Percentiles rank a stretch among this genome's conserved stretches.
Conservation (phyloP, 768 basidiomycete species). For the Auriscalpium vulgare region DNA sequence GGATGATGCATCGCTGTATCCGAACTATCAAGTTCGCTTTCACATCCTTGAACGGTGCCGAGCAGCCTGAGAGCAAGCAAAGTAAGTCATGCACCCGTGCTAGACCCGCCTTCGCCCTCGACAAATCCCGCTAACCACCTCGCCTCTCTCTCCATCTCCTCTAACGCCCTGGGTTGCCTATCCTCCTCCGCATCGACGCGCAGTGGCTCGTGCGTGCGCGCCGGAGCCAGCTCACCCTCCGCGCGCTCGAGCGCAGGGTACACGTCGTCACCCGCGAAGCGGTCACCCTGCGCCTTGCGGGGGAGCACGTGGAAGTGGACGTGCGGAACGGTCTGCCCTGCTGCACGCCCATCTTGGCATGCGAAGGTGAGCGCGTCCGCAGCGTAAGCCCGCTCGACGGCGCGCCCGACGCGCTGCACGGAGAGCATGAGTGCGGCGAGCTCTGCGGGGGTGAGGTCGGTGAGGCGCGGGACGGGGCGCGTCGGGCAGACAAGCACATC, state of each 20-base stretch:
- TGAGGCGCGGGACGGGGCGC: slow-evolving; percentile 40
- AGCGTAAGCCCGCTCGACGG: slow-evolving; percentile 75
- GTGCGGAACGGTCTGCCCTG: slow-evolving; percentile 83
- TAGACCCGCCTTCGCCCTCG: slow-evolving; percentile 3
- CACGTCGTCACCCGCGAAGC: slow-evolving; percentile 60
- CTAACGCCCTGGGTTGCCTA: slow-evolving; percentile 33
- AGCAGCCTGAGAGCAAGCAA: no score
- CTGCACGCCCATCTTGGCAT: slow-evolving; percentile 87
- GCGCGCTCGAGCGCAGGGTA: slow-evolving; percentile 71
- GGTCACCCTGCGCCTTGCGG: slow-evolving; percentile 61
- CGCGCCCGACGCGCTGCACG: slow-evolving; percentile 69
- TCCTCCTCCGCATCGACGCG: slow-evolving; percentile 38
- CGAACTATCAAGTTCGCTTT: no score
- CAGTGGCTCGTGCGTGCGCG: slow-evolving; percentile 21
- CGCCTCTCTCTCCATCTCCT: slow-evolving; percentile 53
- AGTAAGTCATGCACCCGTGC: no score
- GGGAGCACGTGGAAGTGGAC: slow-evolving; percentile 96
- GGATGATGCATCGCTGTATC: no score
- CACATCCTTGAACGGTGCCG: no score
- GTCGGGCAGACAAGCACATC: slow-evolving; percentile 50
- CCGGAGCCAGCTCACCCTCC: slow-evolving; percentile 37
- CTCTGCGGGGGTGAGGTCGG: slow-evolving; percentile 47
- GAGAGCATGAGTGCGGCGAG: slow-evolving; percentile 73
- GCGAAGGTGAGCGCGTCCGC: slow-evolving; percentile 84
- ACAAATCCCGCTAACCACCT: slow-evolving; percentile 40